Evolutionary conservation across 2,329 filamentous ascomycete genomes (phyloP).

Genomic region (Exophiala spinifera): DNA sequence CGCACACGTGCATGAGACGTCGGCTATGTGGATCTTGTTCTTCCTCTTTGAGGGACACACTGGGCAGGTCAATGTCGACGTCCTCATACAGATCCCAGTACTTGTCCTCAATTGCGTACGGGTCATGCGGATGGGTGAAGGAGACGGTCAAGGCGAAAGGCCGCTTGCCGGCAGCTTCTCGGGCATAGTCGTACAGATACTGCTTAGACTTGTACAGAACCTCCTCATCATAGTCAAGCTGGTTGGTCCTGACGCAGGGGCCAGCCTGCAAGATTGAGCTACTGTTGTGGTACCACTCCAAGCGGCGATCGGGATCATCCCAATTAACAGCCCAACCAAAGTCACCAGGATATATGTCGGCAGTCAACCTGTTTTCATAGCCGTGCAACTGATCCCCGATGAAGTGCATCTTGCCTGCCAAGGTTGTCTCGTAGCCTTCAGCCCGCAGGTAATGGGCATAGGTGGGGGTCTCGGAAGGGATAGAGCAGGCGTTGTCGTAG

Average conservation of each 20-base stretch:
- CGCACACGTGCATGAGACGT: conserved; percentile 80
- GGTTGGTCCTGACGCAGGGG: conserved; percentile 84
- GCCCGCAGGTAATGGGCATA: conserved; percentile 88
- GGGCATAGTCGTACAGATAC: conserved; percentile 85
- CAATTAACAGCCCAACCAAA: conserved; percentile 95
- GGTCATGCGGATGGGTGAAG: conserved; percentile 90
- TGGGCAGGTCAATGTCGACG: conserved; percentile 80
- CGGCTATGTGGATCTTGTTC: conserved; percentile 84
- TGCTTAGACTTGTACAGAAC: conserved; percentile 89
- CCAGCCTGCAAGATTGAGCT: conserved; percentile 89
- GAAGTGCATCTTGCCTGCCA: conserved; percentile 98
- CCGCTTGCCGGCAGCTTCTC: conserved; percentile 65
- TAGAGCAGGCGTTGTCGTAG: conserved; percentile 85
- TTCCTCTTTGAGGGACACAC: conserved; percentile 67
- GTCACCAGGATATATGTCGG: conserved; percentile 91
- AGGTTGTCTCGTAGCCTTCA: conserved; percentile 81
- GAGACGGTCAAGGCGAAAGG: conserved; percentile 90
- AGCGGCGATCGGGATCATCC: conserved; percentile 74
- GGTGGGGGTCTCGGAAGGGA: conserved; percentile 79
- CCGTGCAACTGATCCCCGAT: conserved; percentile 92
- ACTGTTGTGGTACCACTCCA: conserved; percentile 97
- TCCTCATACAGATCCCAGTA: conserved; percentile 91
- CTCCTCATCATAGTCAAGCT: conserved; percentile 94
- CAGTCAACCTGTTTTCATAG: conserved; percentile 88
- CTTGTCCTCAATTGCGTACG: conserved; percentile 88